Evolutionary conservation across 352 stramenopile genomes (phyloP), one percentile per base, ranked within the genome.

Genomic region (Phytopythium chamaehyphon): DNA sequence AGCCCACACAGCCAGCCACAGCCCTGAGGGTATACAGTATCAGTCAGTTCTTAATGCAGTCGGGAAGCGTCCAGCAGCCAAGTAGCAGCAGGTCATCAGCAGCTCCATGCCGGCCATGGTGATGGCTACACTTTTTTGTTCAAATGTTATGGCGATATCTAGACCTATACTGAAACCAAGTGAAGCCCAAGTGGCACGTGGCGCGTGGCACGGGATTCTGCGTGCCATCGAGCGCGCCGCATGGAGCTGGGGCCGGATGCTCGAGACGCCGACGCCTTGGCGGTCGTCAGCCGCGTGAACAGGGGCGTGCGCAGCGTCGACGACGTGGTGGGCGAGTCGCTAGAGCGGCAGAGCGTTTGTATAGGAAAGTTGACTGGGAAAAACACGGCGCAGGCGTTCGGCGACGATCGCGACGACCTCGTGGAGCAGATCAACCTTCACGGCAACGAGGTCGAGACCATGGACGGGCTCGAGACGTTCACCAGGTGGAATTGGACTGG

Each of bases 381-480:
- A 31, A 26, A 11, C 14, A n/a, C 6, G 40, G 15, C 26, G 33
- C 33, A 77, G 72, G 47, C 47, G 26, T 51, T 49, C 10, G 69
- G 67, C 31, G 55, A 79, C 38, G 63, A 70, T 12, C 45, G 61
- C 51, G 69, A 85, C 45, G 66, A 76, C 23, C 51, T 59, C 16
- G 67, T 89, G 24, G 74, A 83, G 64, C 78, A 90, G 49, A 61
- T 93, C 51, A 93, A 91, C 62, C 44, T 90, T 15, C 83, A 90
- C 57, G 83, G 83, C 6, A 93, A 93, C 57, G 40, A 43, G 24
- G 69, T 93, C 44, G 59, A 73, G 49, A 61, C 50, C 12, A 71
- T 93, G 54, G 76, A 93, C 37, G 83, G 83, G 12, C 57, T 93
- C 0, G 74, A 89, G 28, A 53, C 54, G 8, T 91, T 88, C 57